These are phyloP conservation scores for Alopecurus myosuroides DNA, from an alignment of 176 grass and related monocot genomes.

Conservation along the genomic window DNA sequence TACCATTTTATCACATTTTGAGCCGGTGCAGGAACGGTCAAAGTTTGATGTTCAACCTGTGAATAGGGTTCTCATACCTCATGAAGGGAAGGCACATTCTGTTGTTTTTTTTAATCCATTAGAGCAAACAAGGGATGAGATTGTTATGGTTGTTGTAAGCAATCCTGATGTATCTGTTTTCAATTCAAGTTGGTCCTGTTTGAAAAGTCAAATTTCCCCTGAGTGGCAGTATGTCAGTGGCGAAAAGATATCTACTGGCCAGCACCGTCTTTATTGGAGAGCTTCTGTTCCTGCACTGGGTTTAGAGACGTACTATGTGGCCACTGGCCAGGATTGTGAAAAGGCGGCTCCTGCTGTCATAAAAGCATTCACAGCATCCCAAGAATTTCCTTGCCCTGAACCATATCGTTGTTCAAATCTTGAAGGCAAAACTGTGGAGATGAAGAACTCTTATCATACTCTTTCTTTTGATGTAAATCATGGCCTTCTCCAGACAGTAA, in stretches of 20 bases:
- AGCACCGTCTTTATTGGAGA: conserved; percentile 95
- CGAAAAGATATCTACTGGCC: conserved; percentile 43
- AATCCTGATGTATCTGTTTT: conserved; percentile 69
- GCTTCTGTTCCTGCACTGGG: conserved; percentile 89
- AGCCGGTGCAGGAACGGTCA: conserved; percentile 69
- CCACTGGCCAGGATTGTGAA: conserved; percentile 58
- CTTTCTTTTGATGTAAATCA: conserved; percentile 78
- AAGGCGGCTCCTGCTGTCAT: conserved; percentile 61
- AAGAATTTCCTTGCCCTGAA: conserved; percentile 71
- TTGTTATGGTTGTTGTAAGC: conserved; percentile 84
- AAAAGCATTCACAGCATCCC: conserved; percentile 46
- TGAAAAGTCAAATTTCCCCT: conserved; percentile 87
- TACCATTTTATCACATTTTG: conserved; percentile 72
- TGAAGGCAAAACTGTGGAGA: conserved; percentile 57
- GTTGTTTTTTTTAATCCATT: conserved; percentile 75
- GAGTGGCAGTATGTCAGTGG: conserved; percentile 66
- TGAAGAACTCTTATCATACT: conserved; percentile 59
- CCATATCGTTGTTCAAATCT: conserved; percentile 81
- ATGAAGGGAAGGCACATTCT: conserved; percentile 51
- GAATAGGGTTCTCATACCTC: conserved; percentile 53
- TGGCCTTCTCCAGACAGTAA: conserved; percentile 72
- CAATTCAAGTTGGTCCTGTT: conserved; percentile 78
- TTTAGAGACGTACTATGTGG: conserved; percentile 83
- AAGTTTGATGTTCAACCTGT: conserved; percentile 89
- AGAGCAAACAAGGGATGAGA: conserved; percentile 92